phyloP scores from a whole-genome alignment of 75 land plant species.

The Sequoia sempervirens region DNA sequence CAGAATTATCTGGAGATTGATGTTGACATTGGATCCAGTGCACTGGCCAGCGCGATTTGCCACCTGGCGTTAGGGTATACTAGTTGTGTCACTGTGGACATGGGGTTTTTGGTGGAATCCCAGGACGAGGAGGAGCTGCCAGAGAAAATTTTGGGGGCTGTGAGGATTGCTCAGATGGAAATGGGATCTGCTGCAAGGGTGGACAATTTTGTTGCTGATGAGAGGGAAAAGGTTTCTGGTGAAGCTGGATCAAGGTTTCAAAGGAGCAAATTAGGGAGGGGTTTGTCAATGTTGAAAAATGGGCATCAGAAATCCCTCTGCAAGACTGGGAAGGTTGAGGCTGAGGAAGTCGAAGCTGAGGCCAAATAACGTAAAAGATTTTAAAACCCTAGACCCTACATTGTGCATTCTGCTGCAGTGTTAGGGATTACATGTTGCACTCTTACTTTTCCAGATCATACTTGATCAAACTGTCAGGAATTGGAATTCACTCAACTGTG shows the following conservation, averaged over 20 bases:
- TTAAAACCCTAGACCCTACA: not conserved
- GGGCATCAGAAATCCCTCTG: conserved; percentile 3
- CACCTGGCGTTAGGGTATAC: conserved; percentile 45
- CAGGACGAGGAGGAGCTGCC: conserved; percentile 44
- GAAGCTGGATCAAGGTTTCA: not conserved
- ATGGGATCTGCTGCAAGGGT: conserved; percentile 30
- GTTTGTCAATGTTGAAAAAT: conserved; percentile 24
- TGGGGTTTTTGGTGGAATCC: conserved; percentile 39
- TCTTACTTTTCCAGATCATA: not conserved
- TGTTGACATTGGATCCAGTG: conserved; percentile 44
- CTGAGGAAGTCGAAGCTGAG: conserved; percentile 5
- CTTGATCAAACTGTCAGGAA: not conserved
- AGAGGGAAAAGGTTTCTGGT: not conserved
- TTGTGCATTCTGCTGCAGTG: not conserved
- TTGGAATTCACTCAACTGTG: not conserved
- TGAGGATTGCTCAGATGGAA: conserved; percentile 42
- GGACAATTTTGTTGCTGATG: not conserved
- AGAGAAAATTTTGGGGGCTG: conserved; percentile 41
- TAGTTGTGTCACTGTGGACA: conserved; percentile 38
- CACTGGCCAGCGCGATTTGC: conserved; percentile 40
- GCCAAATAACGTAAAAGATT: not conserved
- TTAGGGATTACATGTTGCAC: not conserved
- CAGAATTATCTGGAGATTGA: conserved; percentile 46
- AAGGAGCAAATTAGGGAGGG: conserved; percentile 30
- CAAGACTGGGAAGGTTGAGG: conserved; percentile 21